Conservation (phyloP, 176 grass and related monocot genomes). For the Oryza glaberrima region DNA sequence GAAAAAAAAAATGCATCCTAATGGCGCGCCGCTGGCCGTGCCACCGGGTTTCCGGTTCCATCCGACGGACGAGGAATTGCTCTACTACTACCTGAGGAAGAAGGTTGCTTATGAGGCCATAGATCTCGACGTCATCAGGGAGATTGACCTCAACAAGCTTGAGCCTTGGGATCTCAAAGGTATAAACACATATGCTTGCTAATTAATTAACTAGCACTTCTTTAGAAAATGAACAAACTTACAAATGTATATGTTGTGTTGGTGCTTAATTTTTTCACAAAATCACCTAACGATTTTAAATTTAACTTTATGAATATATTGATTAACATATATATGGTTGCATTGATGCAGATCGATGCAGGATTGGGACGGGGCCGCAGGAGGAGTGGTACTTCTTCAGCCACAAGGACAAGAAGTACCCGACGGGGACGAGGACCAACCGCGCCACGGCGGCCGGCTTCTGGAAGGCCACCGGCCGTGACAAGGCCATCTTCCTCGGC, state of each 20-base stretch:
- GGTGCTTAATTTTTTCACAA: too few relatives aligned
- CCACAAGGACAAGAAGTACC: slow-evolving; percentile 99
- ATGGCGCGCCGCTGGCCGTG: slow-evolving; percentile 56
- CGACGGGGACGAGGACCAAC: slow-evolving; percentile 77
- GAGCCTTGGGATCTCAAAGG: slow-evolving; percentile 91
- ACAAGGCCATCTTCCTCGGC: slow-evolving; percentile 68
- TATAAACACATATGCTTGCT: neutral
- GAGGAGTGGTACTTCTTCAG: slow-evolving; percentile 96
- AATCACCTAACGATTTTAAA: too few relatives aligned
- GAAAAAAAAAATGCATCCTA: slow-evolving; percentile 56
- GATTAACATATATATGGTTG: too few relatives aligned
- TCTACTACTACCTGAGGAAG: slow-evolving; percentile 85
- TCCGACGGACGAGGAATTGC: slow-evolving; percentile 86
- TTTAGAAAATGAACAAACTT: too few relatives aligned
- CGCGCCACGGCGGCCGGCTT: slow-evolving; percentile 71
- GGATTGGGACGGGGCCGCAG: slow-evolving; percentile 67
- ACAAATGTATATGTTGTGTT: too few relatives aligned
- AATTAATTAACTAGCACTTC: too few relatives aligned
- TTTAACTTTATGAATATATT: too few relatives aligned
- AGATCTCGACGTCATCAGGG: slow-evolving; percentile 81
- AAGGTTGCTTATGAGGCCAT: slow-evolving; percentile 75
- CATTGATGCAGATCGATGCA: slow-evolving; percentile 68
- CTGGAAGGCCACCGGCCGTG: slow-evolving; percentile 77
- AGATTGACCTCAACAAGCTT: slow-evolving; percentile 87
- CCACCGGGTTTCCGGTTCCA: slow-evolving; percentile 86